Percentiles rank a stretch among this genome's conserved stretches.
These are phyloP conservation scores for Penium margaritaceum DNA, from an alignment of 139 green algal species.

Conservation along the genomic window DNA sequence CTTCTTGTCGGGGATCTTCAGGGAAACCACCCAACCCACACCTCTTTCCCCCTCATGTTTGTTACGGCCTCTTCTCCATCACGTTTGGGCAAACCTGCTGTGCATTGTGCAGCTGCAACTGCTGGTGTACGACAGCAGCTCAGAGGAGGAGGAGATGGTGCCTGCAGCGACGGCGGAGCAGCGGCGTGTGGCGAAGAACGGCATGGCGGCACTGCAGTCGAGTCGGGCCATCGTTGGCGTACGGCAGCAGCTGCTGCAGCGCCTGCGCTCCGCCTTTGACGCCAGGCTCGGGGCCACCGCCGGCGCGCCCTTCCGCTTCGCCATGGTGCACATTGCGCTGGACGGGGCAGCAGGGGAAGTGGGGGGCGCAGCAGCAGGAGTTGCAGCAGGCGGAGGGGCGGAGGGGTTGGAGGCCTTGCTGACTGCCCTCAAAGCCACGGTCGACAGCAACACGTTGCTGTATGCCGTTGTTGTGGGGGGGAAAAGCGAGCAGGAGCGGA, in stretches of 20 bases:
- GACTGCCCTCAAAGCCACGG: neutral
- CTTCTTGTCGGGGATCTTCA: too few species aligned
- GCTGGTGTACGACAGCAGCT: neutral
- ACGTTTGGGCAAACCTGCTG: too few species aligned
- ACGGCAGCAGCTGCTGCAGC: neutral
- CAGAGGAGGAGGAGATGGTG: neutral
- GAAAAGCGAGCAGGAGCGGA: neutral
- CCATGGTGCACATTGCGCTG: neutral
- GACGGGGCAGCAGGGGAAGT: neutral
- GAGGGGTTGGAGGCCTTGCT: neutral
- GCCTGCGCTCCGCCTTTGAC: neutral
- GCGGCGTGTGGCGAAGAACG: conserved; percentile 2
- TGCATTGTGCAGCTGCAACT: neutral
- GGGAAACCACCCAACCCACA: too few species aligned
- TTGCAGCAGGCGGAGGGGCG: neutral
- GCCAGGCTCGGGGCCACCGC: neutral
- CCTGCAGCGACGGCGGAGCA: neutral
- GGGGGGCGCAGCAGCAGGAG: neutral
- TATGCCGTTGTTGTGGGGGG: neutral
- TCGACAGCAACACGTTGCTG: neutral
- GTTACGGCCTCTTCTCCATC: too few species aligned
- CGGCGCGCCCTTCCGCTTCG: neutral
- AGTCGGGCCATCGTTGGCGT: neutral
- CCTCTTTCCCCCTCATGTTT: too few species aligned
- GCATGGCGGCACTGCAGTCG: neutral